Evolutionary conservation across 345 rosid species (phyloP).

Genomic region (Eucalyptus camaldulensis): DNA sequence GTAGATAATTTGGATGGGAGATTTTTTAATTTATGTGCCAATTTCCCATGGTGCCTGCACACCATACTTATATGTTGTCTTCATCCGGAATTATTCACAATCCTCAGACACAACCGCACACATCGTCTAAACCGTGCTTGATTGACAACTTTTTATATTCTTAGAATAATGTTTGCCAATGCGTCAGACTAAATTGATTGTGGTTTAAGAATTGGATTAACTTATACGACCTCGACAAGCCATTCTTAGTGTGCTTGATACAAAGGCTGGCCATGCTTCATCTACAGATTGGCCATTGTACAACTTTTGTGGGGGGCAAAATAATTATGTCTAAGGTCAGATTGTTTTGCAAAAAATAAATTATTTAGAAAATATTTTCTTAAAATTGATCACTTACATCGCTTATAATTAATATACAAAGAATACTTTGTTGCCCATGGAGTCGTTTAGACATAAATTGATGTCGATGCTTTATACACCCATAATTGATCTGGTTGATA

Average conservation of each 20-base stretch:
- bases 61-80: not conserved
- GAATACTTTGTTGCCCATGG: not conserved
- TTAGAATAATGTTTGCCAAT: not conserved
- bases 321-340: too few species aligned
- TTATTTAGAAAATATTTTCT: too few species aligned
- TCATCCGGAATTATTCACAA: not conserved
- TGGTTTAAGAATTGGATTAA: not conserved
- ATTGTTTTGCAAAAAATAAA: too few species aligned
- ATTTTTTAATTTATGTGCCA: not conserved
- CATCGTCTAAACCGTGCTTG: not conserved
- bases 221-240: not conserved
- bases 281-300: not conserved
- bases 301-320: too few species aligned
- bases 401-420: too few species aligned
- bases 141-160: not conserved
- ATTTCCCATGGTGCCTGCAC: not conserved
- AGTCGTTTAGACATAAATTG: not conserved
- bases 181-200: not conserved
- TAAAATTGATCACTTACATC: not conserved
- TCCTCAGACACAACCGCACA: not conserved
- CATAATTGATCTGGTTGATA: too few species aligned
- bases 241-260: not conserved
- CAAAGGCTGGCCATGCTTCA: not conserved
- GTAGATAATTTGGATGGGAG: not conserved
- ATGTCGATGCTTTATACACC: accelerated